Percentiles rank a stretch among this genome's conserved stretches.
phyloP scores from a whole-genome alignment of 305 asterid species.

The Stenogyne calaminthoides region DNA sequence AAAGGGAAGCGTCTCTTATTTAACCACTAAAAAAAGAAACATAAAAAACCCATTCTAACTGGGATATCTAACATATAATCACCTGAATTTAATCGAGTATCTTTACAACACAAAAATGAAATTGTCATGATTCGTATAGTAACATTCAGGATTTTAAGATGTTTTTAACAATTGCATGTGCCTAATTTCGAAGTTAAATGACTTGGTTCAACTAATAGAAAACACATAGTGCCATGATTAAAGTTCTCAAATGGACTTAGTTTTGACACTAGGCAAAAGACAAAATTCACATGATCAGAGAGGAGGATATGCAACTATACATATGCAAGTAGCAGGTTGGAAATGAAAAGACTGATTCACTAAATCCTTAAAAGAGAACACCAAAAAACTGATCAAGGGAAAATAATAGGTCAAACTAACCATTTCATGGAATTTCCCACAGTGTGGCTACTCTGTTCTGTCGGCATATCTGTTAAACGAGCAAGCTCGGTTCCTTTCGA shows the following conservation, averaged over 20 bases:
- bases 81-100: neutral
- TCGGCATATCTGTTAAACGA: conserved; percentile 76
- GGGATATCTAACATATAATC: neutral
- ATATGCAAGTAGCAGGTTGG: too few species aligned
- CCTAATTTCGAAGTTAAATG: neutral
- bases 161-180: neutral
- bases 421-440: conserved; percentile 69
- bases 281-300: neutral
- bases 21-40: neutral
- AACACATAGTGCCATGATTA: neutral
- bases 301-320: neutral
- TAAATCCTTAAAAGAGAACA: too few species aligned
- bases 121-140: neutral
- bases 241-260: neutral
- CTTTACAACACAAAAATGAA: neutral
- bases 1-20: neutral
- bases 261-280: neutral
- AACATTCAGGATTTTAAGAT: neutral
- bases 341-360: too few species aligned
- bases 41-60: neutral
- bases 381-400: too few species aligned
- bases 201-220: conserved; percentile 1
- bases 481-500: conserved; percentile 86
- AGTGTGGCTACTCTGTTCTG: conserved; percentile 71
- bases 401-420: conserved; percentile 40